Base-by-base conservation (phyloP, 179 eudicot genomes). In the Gypsophila paniculata region DNA sequence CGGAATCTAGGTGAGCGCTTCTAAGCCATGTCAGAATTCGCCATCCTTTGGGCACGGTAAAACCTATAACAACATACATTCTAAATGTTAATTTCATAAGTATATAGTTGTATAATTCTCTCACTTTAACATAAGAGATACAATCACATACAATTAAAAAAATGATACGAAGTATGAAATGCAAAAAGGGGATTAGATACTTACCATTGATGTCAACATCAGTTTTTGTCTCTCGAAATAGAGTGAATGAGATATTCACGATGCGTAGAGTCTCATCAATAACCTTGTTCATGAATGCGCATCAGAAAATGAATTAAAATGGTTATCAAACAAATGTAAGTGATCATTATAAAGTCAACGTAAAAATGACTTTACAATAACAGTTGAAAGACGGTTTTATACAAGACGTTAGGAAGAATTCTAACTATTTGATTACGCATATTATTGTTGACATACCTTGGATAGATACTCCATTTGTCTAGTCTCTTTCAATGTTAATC, bases 1-100 rank as follows among this genome's bases (percentile, higher is more conserved):
- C 78, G 19, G 82, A 73, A 73, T 85, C 77, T 11, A 80, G 39
- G 60, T 87, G 87, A 38, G 87, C 77, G 74, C 81, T 78, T 70
- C 89, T 81, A 1, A 85, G 68, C 91, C 89, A 85, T 3, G 78
- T 48, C 71, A 87, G 29, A 49, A 83, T 77, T 74, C 82, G 83
- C 91, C 91, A 87, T 38, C 89, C 89, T 51, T 85, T 83, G 0
- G 91, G 91, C 46, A 85, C 80, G 0, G 11, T 71, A 63, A 76
- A 85, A 65, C 89, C 91, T 86, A 15, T 70, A 46, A 38, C 34
- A 29, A 18, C 15, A 8, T 21, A 13, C 57, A 46, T 10, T 1
- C 18, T 3, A 21, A 69, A 32, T 58, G 21, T 55, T 14, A 25
- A 0, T 25, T 0, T 61, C 65, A 44, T 10, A 1, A 3, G 49